phyloP scores from a whole-genome alignment of 306 rosid species.

The Lithocarpus polystachyus region DNA sequence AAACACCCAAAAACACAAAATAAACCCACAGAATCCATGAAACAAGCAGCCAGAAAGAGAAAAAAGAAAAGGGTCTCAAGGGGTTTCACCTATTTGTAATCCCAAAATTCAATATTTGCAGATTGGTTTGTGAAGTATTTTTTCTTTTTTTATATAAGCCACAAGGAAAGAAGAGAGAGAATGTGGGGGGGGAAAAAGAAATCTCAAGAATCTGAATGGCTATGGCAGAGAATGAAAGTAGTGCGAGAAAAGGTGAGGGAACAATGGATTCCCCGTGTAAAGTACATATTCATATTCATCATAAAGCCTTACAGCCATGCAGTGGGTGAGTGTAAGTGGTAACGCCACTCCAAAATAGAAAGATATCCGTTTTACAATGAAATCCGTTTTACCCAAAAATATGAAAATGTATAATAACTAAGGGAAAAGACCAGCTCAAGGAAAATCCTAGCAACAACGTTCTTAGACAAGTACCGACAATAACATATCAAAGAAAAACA shows the following conservation, averaged over 20 bases:
- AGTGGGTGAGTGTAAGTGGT: not conserved
- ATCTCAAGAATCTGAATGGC: constrained; percentile 51
- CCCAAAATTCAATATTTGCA: constrained; percentile 20
- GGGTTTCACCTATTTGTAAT: constrained; percentile 22
- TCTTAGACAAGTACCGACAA: too few species aligned
- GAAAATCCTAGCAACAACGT: too few species aligned
- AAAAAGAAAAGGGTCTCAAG: too few species aligned
- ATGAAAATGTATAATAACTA: too few species aligned
- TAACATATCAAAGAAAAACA: too few species aligned
- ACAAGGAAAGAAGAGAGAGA: constrained; percentile 12
- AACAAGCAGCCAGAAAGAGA: too few species aligned
- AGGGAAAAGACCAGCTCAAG: too few species aligned
- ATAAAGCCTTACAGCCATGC: constrained; percentile 57
- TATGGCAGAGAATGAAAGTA: constrained; percentile 45
- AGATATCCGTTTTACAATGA: not conserved
- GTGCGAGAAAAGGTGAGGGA: constrained; percentile 37
- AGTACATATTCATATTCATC: constrained; percentile 14
- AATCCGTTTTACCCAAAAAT: constrained; percentile 1
- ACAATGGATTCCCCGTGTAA: constrained; percentile 56
- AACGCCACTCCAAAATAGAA: too few species aligned
- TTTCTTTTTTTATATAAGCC: not conserved
- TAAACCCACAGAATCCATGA: too few species aligned
- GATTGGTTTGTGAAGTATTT: not conserved
- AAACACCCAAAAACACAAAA: too few species aligned
- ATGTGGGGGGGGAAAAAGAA: constrained; percentile 23